phyloP scores from a whole-genome alignment of 805 yeast species.

The Osmozyma mogii region DNA sequence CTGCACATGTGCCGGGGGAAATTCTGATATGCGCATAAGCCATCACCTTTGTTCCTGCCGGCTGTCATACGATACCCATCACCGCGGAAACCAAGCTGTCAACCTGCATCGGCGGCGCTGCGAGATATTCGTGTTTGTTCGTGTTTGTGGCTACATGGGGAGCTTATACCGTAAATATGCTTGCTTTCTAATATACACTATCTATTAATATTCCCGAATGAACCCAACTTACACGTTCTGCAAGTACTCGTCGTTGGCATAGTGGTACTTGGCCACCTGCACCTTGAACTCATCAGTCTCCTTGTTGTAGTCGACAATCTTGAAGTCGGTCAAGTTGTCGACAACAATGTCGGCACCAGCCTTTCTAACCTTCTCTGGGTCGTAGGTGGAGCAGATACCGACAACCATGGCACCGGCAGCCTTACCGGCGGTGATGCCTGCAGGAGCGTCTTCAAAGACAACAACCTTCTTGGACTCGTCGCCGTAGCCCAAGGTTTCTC shows the following conservation, averaged over 20 bases:
- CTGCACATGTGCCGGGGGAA: no score
- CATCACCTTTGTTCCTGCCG: no score
- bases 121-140: no score
- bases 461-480: conserved; percentile 35
- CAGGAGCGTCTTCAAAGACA: conserved; percentile 86
- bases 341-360: conserved; percentile 82
- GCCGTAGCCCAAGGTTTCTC: conserved; percentile 37
- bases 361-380: conserved; percentile 55
- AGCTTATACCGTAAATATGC: no score
- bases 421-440: conserved; percentile 78
- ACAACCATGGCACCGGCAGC: conserved; percentile 77
- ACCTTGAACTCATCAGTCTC: conserved; percentile 38
- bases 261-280: conserved; percentile 32
- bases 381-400: conserved; percentile 78
- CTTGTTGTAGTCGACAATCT: conserved; percentile 44
- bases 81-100: no score
- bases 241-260: conserved; percentile 35
- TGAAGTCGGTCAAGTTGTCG: conserved; percentile 58
- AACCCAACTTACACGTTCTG: conserved; percentile 8
- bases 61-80: no score
- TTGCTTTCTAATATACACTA: no score
- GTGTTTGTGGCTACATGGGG: no score
- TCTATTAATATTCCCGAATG: no score
- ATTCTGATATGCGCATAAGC: no score
- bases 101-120: no score